Conservation (phyloP, 2,329 filamentous ascomycete species). For the Hymenoscyphus linearis region DNA sequence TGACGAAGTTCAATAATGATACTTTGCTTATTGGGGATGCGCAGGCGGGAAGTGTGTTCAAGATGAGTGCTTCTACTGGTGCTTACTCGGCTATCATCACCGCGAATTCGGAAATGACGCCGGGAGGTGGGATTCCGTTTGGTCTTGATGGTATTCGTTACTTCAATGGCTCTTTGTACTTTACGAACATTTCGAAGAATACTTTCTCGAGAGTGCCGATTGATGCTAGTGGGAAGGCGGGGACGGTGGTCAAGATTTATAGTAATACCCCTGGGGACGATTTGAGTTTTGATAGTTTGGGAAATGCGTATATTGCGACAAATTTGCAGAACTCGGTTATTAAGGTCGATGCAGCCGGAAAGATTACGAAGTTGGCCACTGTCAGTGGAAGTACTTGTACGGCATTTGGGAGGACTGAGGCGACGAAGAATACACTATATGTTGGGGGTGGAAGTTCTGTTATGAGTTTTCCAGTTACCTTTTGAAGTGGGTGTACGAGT, state of each 20-base stretch:
- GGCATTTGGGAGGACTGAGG: constrained; percentile 13
- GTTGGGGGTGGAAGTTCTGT: constrained; percentile 4
- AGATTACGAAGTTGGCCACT: constrained; percentile 6
- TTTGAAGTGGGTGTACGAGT: background rate
- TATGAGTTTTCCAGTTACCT: background rate
- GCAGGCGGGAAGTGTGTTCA: background rate
- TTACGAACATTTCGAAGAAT: constrained; percentile 14
- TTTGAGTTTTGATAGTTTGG: constrained; percentile 12
- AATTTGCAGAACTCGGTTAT: constrained; percentile 11
- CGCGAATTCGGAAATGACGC: background rate
- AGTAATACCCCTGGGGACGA: constrained; percentile 11
- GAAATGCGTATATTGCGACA: constrained; percentile 12
- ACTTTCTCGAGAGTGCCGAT: constrained; percentile 11
- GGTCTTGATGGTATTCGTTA: constrained; percentile 12
- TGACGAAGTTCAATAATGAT: background rate
- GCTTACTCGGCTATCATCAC: background rate
- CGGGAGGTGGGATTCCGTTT: constrained; percentile 3
- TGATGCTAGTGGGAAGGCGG: constrained; percentile 12
- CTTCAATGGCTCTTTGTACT: constrained; percentile 7
- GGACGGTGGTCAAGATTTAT: constrained; percentile 7
- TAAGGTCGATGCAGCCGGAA: constrained; percentile 12
- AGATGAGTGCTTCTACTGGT: background rate
- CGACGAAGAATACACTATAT: constrained; percentile 16
- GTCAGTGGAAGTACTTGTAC: constrained; percentile 10
- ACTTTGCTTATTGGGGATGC: background rate